phyloP scores from a whole-genome alignment of 2,329 filamentous ascomycete species.

The Trichoderma sp. region DNA sequence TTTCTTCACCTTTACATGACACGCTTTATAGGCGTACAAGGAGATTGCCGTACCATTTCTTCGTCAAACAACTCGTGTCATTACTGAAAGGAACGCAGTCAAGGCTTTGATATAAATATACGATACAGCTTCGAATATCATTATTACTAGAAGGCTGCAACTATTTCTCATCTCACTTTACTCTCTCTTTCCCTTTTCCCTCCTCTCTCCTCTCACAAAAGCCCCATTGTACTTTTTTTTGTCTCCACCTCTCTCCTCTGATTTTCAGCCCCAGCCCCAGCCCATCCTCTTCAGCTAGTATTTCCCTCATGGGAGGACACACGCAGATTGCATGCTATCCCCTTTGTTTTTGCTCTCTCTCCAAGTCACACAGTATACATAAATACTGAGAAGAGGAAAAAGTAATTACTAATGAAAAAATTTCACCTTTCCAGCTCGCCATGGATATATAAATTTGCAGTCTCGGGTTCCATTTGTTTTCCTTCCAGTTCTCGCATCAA shows the following conservation, averaged over 20 bases:
- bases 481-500: background rate
- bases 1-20: background rate
- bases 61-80: background rate
- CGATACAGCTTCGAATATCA: conserved; percentile 28
- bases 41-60: background rate
- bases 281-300: background rate
- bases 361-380: background rate
- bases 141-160: conserved; percentile 13
- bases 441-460: background rate
- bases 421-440: background rate
- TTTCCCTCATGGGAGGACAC: background rate
- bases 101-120: conserved; percentile 14
- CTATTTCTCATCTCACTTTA: background rate
- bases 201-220: background rate
- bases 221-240: background rate
- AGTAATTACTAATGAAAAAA: background rate
- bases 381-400: background rate
- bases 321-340: background rate
- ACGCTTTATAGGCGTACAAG: background rate
- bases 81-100: background rate
- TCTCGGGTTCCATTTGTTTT: conserved; percentile 4
- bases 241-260: background rate
- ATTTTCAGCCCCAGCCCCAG: background rate
- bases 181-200: background rate
- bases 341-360: background rate